Percentiles rank a stretch among this genome's conserved stretches.
Conservation (phyloP, 768 basidiomycete species). For the Pulveroboletus sp. region DNA sequence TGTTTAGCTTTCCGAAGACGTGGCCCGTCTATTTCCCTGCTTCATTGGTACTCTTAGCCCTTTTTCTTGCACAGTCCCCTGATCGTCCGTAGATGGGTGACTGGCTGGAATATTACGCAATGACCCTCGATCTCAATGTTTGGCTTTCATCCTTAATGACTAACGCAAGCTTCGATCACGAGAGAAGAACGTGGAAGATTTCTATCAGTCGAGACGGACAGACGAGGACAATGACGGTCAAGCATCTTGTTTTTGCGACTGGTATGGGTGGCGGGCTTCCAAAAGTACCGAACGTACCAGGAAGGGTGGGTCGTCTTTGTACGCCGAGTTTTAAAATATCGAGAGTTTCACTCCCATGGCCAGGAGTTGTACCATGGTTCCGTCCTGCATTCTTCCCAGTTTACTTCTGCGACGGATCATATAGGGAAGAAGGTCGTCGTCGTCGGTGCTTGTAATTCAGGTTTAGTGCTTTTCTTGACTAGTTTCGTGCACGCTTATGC, state of each 20-base stretch:
- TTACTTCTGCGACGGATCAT: conserved; percentile 42
- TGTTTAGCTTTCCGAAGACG: conserved; percentile 44
- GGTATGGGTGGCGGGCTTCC: conserved; percentile 46
- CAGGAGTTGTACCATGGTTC: conserved; percentile 50
- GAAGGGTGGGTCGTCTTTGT: conserved; percentile 30
- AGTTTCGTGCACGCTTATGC: background rate
- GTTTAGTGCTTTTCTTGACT: conserved; percentile 23
- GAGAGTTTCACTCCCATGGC: background rate
- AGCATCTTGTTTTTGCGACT: conserved; percentile 54
- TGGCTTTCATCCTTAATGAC: conserved; percentile 48
- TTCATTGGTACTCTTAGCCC: conserved; percentile 35
- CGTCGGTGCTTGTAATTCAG: conserved; percentile 60
- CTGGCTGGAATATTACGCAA: conserved; percentile 60
- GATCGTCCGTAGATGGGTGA: conserved; percentile 42
- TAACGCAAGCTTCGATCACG: conserved; percentile 32
- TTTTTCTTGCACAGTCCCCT: background rate
- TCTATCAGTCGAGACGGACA: conserved; percentile 29
- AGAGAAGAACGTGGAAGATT: conserved; percentile 40
- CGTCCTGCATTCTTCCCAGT: conserved; percentile 48
- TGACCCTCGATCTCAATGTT: conserved; percentile 53
- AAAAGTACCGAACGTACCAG: conserved; percentile 42
- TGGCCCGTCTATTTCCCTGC: conserved; percentile 51
- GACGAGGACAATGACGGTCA: conserved; percentile 33
- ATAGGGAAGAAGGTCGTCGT: conserved; percentile 60
- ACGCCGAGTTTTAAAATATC: background rate